These are phyloP conservation scores for Cryptosporidium sp. DNA, from an alignment of 169 alveolate species.

Conservation along the genomic window DNA sequence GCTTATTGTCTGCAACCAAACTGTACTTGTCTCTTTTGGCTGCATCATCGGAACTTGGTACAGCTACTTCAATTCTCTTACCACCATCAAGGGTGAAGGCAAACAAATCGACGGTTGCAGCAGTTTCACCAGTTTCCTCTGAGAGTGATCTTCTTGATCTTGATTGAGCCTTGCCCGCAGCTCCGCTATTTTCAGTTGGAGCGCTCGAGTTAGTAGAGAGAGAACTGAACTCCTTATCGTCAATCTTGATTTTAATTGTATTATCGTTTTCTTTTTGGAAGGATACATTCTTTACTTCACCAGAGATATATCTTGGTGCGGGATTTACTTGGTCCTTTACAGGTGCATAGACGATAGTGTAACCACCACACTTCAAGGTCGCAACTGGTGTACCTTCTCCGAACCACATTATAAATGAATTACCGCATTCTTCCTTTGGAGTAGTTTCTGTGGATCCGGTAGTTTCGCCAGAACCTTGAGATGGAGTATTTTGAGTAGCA, in stretches of 20 bases:
- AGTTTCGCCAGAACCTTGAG: too few species aligned
- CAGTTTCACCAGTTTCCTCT: not conserved
- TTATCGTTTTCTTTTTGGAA: not conserved
- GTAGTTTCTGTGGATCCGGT: too few species aligned
- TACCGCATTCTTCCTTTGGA: not conserved
- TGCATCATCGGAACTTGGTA: not conserved
- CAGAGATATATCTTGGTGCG: constrained; percentile 4
- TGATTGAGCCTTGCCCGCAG: too few species aligned
- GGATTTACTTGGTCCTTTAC: not conserved
- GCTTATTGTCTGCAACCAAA: not conserved
- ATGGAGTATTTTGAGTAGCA: too few species aligned
- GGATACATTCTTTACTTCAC: too few species aligned
- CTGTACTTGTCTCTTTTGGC: not conserved
- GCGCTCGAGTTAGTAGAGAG: not conserved
- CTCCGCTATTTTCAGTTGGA: not conserved
- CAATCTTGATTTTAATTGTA: not conserved
- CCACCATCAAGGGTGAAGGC: not conserved
- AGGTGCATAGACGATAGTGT: not conserved
- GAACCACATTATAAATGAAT: constrained; percentile 5
- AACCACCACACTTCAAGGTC: not conserved
- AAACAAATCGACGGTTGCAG: too few species aligned
- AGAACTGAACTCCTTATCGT: not conserved
- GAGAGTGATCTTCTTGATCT: not conserved
- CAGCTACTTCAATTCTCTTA: not conserved
- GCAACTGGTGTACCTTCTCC: not conserved